A percentile compares a stretch with the other conserved stretches of the same genome.
phyloP scores from a whole-genome alignment of 371 early-diverging fungal genomes.

The Mortierella sp. region DNA sequence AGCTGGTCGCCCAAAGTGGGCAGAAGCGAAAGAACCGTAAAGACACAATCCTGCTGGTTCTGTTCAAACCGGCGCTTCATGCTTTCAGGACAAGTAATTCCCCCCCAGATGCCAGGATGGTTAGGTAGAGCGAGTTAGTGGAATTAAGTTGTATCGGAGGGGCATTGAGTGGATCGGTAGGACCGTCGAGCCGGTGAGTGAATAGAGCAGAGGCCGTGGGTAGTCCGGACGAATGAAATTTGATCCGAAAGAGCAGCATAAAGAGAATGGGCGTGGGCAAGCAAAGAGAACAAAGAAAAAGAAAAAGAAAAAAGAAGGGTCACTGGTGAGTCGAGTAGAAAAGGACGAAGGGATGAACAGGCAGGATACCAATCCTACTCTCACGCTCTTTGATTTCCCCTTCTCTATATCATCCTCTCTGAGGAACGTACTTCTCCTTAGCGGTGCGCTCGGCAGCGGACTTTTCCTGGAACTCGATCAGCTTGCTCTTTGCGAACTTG shows the following conservation, averaged over 20 bases:
- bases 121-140: background rate
- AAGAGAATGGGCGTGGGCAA: background rate
- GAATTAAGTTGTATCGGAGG: background rate
- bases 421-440: slow-evolving; percentile 75
- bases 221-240: slow-evolving; percentile 1
- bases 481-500: slow-evolving; percentile 77
- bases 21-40: slow-evolving; percentile 81
- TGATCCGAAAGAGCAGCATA: background rate
- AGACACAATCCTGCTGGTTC: slow-evolving; percentile 91
- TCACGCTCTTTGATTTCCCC: background rate
- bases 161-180: too few relatives aligned
- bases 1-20: slow-evolving; percentile 85
- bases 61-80: slow-evolving; percentile 91
- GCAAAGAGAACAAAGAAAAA: slow-evolving; percentile 4
- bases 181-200: too few relatives aligned
- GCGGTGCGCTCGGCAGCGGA: slow-evolving; percentile 71
- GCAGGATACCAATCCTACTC: too few relatives aligned
- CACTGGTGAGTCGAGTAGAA: background rate
- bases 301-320: background rate
- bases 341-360: too few relatives aligned
- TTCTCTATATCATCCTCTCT: background rate
- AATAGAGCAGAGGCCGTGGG: too few relatives aligned
- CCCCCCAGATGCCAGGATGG: too few relatives aligned
- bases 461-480: slow-evolving; percentile 76
- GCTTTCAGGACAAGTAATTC: slow-evolving; percentile 51